phyloP scores from a whole-genome alignment of 1,284 basidiomycete genomes.

The Rugosomyces carneus region DNA sequence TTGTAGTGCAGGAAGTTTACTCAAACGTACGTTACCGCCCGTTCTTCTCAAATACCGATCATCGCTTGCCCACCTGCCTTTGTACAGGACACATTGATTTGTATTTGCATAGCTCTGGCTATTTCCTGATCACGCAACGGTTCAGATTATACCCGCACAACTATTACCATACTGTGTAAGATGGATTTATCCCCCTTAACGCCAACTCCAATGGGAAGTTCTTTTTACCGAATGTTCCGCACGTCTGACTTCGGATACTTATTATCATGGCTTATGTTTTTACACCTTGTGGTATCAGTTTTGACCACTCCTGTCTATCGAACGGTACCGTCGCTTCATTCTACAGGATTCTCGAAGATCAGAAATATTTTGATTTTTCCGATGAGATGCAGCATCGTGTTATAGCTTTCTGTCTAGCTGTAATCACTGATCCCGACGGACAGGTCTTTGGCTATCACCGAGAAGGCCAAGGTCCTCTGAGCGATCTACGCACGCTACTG shows the following conservation, averaged over 20 bases:
- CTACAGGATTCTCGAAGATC: constrained; percentile 23
- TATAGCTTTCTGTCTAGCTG: constrained; percentile 10
- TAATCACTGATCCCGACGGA: constrained; percentile 11
- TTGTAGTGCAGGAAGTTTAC: constrained; percentile 64
- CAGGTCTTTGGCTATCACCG: constrained; percentile 13
- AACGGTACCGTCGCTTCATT: constrained; percentile 25
- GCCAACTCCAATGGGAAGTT: constrained; percentile 17
- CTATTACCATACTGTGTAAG: constrained; percentile 18
- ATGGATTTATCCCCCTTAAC: constrained; percentile 28
- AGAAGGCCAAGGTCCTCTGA: neutral
- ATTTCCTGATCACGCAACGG: constrained; percentile 31
- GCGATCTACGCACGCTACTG: neutral
- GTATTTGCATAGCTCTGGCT: constrained; percentile 70
- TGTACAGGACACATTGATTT: constrained; percentile 63
- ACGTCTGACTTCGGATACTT: constrained; percentile 1
- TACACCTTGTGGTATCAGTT: constrained; percentile 5
- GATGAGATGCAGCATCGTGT: constrained; percentile 15
- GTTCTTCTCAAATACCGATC: constrained; percentile 11
- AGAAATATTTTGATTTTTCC: constrained; percentile 22
- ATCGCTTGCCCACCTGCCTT: neutral
- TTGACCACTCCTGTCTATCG: constrained; percentile 17
- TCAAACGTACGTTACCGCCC: constrained; percentile 46
- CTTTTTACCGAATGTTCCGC: constrained; percentile 1
- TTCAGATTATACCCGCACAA: constrained; percentile 18
- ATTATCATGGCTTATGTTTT: constrained; percentile 3